phyloP scores from a whole-genome alignment of 345 rosid genomes.

The Chamaenerion angustifolium region DNA sequence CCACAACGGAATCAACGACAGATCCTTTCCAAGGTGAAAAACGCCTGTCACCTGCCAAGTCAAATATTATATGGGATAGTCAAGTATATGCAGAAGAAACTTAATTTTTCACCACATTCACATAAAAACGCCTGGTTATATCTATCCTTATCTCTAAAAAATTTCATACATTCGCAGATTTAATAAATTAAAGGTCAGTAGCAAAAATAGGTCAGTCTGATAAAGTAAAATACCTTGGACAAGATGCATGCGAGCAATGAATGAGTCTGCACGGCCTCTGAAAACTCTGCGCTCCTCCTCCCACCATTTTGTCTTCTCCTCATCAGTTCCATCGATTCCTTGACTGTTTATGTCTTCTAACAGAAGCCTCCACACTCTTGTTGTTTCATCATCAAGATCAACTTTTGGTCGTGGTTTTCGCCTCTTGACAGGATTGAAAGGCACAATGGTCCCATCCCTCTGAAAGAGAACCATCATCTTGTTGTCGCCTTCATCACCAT shows the following conservation, averaged over 20 bases:
- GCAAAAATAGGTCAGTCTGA: too few species aligned
- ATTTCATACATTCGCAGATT: too few species aligned
- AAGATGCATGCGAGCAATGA: constrained; percentile 92
- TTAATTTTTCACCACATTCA: too few species aligned
- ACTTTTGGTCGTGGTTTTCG: constrained; percentile 60
- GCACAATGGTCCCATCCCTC: constrained; percentile 46
- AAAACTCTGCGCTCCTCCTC: constrained; percentile 71
- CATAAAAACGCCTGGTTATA: too few species aligned
- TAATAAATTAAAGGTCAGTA: too few species aligned
- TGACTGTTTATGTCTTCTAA: constrained; percentile 53
- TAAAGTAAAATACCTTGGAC: constrained; percentile 55
- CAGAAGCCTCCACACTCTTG: constrained; percentile 71
- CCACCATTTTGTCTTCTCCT: constrained; percentile 64
- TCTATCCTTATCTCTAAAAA: too few species aligned
- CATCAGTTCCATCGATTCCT: constrained; percentile 61
- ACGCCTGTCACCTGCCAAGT: constrained; percentile 69
- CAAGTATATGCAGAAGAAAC: too few species aligned
- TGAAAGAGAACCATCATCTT: constrained; percentile 39
- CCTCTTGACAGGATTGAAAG: constrained; percentile 30
- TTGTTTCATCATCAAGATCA: constrained; percentile 74
- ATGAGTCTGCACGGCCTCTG: constrained; percentile 68
- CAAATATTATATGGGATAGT: neutral
- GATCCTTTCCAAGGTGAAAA: constrained; percentile 98
- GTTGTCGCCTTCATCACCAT: constrained; percentile 19
- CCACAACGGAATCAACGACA: constrained; percentile 87